Evolutionary conservation across 257 asterid genomes (phyloP), one percentile per base, ranked within the genome.

Genomic region (Linaria vulgaris): DNA sequence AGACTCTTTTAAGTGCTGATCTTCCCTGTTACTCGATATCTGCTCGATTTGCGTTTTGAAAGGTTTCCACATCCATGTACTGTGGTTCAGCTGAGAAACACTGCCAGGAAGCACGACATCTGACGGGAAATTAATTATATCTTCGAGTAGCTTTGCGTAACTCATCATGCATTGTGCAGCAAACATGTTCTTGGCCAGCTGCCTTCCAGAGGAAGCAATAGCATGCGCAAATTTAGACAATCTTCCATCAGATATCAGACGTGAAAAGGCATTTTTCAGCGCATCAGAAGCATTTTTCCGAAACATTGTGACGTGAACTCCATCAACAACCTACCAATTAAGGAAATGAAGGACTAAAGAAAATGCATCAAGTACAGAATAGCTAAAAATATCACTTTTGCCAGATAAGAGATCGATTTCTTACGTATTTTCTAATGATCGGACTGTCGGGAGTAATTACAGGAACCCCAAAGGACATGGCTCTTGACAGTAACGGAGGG

Each of bases 381-480:
- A 47, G 64, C 54, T 55, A 66, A 55, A 65, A 58, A 67, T 45
- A 69, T 64, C 43, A 61, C 55, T 62, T 58, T 34, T 27, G 37
- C 59, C 51, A 45, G 75, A 67, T 38, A 4, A 74, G 60, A 39
- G 51, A 68, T 61, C 61, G 54, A 72, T n/a, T 20, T 19, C 99
- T 49, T 71, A 94, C 99, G 65, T 87, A 79, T 78, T 85, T 83
- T 52, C 72, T 80, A 64, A 90, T 81, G 78, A 75, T 69, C 17
- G 88, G 89, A 75, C 72, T 73, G 78, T 90, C 96, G 27, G 95
- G 87, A 60, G 90, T 91, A 72, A 94, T 67, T 25, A 84, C 61
- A 70, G 99, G 99, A 69, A 84, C 69, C 61, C 95, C 99, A 67
- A 87, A 85, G 55, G 97, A 73, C 97, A 94, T 87, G 72, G 99